Percentiles rank a stretch among this genome's conserved stretches.
Evolutionary conservation across 305 asterid genomes (phyloP).

Genomic region (Plantago lanceolata): DNA sequence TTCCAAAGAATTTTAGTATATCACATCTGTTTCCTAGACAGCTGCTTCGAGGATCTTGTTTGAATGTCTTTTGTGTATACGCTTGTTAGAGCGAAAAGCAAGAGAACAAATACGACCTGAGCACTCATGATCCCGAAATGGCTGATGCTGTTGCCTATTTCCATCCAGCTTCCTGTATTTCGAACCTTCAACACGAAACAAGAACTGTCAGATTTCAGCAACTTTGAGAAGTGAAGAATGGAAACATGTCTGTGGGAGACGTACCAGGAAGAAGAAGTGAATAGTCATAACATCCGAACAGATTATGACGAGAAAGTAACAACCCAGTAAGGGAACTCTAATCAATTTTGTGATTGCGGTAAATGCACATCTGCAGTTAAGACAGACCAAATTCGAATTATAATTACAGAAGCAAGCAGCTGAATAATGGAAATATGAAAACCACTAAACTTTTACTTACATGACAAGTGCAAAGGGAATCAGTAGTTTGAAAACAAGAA

Average conservation of each 20-base stretch:
- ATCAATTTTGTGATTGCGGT: conserved; percentile 74
- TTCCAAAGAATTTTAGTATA: background rate
- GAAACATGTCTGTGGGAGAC: conserved; percentile 3
- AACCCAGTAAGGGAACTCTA: conserved; percentile 69
- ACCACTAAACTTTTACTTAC: too few species aligned
- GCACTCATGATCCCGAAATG: conserved; percentile 99
- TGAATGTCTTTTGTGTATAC: conserved; percentile 73
- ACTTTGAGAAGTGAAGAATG: background rate
- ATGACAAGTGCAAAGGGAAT: conserved; percentile 81
- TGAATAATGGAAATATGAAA: too few species aligned
- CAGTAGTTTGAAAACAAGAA: conserved; percentile 76
- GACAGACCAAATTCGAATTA: background rate
- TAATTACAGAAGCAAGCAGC: too few species aligned
- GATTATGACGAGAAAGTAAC: conserved; percentile 87
- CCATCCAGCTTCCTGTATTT: conserved; percentile 99
- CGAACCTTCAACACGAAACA: conserved; percentile 41
- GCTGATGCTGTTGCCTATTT: conserved; percentile 95
- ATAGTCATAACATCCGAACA: conserved; percentile 96
- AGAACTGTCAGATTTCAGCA: background rate
- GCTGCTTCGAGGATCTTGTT: conserved; percentile 40
- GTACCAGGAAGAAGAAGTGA: conserved; percentile 98
- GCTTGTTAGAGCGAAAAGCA: conserved; percentile 71
- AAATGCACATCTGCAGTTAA: conserved; percentile 70
- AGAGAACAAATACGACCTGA: conserved; percentile 82
- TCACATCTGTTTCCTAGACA: conserved; percentile 59